A percentile compares a stretch with the other conserved stretches of the same genome.
phyloP scores from a whole-genome alignment of 306 rosid genomes.

The Fragaria vesca region DNA sequence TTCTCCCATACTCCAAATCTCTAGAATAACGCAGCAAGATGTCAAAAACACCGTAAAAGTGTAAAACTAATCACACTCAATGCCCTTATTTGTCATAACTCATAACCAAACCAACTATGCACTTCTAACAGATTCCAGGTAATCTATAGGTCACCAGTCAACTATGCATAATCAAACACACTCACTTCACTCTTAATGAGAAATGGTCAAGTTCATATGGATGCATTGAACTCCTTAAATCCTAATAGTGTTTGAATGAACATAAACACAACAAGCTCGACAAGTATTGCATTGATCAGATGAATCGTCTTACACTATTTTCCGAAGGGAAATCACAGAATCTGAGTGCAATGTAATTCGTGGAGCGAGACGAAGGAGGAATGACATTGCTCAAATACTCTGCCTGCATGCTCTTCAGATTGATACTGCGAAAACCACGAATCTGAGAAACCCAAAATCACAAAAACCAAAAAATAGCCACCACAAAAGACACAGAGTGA shows the following conservation, averaged over 20 bases:
- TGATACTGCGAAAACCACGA: slow-evolving; percentile 92
- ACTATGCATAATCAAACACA: not conserved
- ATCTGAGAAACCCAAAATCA: slow-evolving; percentile 70
- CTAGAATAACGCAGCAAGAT: slow-evolving; percentile 36
- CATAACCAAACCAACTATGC: not conserved
- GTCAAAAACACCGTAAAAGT: slow-evolving; percentile 18
- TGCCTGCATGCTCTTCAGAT: slow-evolving; percentile 87
- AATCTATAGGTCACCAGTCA: not conserved
- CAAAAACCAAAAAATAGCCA: slow-evolving; percentile 33
- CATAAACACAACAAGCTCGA: slow-evolving; percentile 8
- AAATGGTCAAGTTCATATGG: too few species aligned
- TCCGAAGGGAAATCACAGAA: slow-evolving; percentile 49
- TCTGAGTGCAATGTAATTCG: slow-evolving; percentile 88
- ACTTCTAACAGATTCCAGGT: not conserved
- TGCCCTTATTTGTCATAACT: not conserved
- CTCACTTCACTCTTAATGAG: not conserved
- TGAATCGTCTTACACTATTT: slow-evolving; percentile 48
- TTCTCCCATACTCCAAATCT: slow-evolving; percentile 42
- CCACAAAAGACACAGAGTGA: slow-evolving; percentile 17
- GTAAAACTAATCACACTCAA: not conserved
- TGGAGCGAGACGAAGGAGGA: slow-evolving; percentile 87
- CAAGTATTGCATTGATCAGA: slow-evolving; percentile 8
- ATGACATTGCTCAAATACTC: slow-evolving; percentile 70
- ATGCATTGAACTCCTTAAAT: too few species aligned
- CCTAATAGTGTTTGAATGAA: too few species aligned